Evolutionary conservation across 345 rosid genomes (phyloP), one percentile per base, ranked within the genome.

Genomic region (Rhodamnia argentea): DNA sequence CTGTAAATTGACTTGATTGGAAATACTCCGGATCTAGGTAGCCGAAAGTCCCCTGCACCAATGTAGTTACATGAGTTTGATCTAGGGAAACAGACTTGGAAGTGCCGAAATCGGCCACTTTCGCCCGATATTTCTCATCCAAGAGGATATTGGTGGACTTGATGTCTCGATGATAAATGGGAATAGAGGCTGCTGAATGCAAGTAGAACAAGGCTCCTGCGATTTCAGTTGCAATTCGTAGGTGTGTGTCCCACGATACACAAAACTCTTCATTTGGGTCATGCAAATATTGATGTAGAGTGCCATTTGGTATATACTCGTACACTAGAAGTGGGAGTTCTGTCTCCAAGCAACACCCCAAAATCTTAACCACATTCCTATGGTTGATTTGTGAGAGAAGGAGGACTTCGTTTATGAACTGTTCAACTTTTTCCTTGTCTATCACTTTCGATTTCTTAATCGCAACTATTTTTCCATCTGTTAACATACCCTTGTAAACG

Each of bases 161-260:
- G 85, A 15, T 56, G 56, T 83, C 84, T 14, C 84, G 84, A 53
- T 83, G 84, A 58, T 52, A 83, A 52, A 53, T 83, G 7, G 85
- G 87, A 27, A 83, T 64, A 3, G 83, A 83, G n/a, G 87, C 82
- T 51, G 87, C 82, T 4, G 85, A 86, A 52, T 86, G 87, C 85
- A 86, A 12, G 47, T 85, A 85, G 16, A 52, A 85, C 1, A 85
- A 24, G 50, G 87, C 87, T 32, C 62, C 22, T 51, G 87, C 82
- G 12, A 83, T 82, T 52, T 83, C 85, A 6, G 37, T 5, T 0
- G 87, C 87, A 40, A 86, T 86, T 1, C 83, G 82, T 55, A 82
- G 32, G 13, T 81, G 84, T 40, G 84, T 62, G 18, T 84, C 84
- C 88, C 88, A 87, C 8, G 86, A 9, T 50, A 84, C 56, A 4